Evolutionary conservation across 23 red algal genomes (phyloP).

Genomic region (Gracilaria domingensis): DNA sequence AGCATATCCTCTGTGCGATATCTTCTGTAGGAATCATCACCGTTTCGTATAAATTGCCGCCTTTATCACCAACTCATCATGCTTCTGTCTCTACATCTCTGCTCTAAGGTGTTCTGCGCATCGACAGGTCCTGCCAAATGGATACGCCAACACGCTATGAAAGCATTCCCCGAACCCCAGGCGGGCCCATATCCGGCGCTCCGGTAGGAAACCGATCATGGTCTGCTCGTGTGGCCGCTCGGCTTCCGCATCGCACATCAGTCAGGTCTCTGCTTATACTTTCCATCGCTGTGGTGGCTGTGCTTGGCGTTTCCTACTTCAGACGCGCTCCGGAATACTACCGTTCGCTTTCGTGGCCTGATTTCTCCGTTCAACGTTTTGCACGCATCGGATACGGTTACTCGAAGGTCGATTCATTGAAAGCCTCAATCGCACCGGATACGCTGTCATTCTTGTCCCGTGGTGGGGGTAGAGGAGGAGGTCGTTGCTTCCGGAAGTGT

Average conservation of each 20-base stretch:
- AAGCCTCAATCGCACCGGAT: neutral
- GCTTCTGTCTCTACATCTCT: too few species aligned
- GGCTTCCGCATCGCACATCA: neutral
- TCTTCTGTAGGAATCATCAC: too few species aligned
- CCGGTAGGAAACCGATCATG: neutral
- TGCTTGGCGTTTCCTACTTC: neutral
- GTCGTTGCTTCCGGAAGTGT: constrained; percentile 11
- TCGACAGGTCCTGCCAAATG: too few species aligned
- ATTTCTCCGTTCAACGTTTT: neutral
- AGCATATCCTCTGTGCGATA: too few species aligned
- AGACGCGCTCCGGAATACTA: neutral
- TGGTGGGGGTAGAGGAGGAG: neutral
- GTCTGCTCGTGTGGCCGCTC: neutral
- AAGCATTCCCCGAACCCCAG: too few species aligned
- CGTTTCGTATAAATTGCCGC: too few species aligned
- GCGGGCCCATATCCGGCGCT: too few species aligned
- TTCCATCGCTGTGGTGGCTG: neutral
- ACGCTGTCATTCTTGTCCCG: neutral
- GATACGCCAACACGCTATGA: too few species aligned
- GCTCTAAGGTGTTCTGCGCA: too few species aligned
- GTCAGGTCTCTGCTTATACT: neutral
- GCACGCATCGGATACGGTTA: neutral
- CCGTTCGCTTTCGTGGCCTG: neutral
- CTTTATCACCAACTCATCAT: too few species aligned
- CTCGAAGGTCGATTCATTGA: too few species aligned